A percentile compares a stretch with the other conserved stretches of the same genome.
phyloP scores from a whole-genome alignment of 108 stramenopile species.

The Nitzschia sp. region DNA sequence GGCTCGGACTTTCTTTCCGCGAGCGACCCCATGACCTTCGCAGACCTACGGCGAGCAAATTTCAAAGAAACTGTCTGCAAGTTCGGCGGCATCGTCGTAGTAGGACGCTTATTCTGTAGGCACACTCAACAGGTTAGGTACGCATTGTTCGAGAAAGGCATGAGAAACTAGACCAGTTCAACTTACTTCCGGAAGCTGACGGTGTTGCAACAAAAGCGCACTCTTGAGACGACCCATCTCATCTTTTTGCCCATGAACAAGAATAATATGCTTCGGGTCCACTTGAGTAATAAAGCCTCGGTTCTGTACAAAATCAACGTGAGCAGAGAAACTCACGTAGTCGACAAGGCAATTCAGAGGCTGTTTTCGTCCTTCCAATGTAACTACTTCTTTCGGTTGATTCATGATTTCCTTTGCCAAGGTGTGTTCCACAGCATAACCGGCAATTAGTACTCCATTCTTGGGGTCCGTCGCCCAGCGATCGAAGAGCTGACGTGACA shows the following conservation, averaged over 20 bases:
- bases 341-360: conserved; percentile 92
- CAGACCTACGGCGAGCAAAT: conserved; percentile 83
- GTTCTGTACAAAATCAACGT: conserved; percentile 98
- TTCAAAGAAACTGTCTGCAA: conserved; percentile 81
- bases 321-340: conserved; percentile 95
- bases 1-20: conserved; percentile 55
- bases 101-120: conserved; percentile 70
- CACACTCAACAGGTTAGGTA: neutral
- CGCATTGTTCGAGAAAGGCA: neutral
- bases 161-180: neutral
- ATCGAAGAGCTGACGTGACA: conserved; percentile 94
- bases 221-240: conserved; percentile 92
- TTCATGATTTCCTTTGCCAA: conserved; percentile 94
- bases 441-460: conserved; percentile 97
- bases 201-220: conserved; percentile 79
- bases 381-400: conserved; percentile 94
- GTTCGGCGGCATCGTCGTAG: conserved; percentile 87
- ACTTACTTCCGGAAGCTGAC: conserved; percentile 68
- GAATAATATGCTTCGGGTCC: conserved; percentile 90
- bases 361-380: conserved; percentile 90
- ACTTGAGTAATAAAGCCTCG: conserved; percentile 84
- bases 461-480: conserved; percentile 94
- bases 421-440: conserved; percentile 98
- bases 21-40: conserved; percentile 86
- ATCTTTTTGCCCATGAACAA: conserved; percentile 97